These are phyloP conservation scores for Taiwanofungus camphoratus DNA, from an alignment of 1,284 basidiomycete genomes.

Conservation along the genomic window DNA sequence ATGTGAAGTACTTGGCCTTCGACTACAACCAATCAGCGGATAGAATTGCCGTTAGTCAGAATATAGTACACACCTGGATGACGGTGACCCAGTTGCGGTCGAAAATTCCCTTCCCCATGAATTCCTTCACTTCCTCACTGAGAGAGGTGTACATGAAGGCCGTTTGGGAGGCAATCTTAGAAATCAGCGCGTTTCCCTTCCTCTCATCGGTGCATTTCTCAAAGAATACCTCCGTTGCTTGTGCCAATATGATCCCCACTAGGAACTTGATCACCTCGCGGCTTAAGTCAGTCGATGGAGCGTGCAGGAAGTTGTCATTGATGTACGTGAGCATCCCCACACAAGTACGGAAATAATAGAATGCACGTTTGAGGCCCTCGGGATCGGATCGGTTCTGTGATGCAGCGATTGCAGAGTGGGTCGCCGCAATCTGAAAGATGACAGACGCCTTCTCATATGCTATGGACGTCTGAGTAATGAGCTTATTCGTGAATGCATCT, in stretches of 20 bases:
- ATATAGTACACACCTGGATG: slow-evolving; percentile 52
- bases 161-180: slow-evolving; percentile 84
- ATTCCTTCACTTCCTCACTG: slow-evolving; percentile 90
- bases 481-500: slow-evolving; percentile 93
- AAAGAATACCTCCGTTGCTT: slow-evolving; percentile 94
- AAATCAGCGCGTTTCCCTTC: slow-evolving; percentile 74
- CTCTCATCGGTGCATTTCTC: slow-evolving; percentile 93
- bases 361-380: slow-evolving; percentile 93
- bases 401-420: slow-evolving; percentile 86
- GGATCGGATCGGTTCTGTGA: slow-evolving; percentile 81
- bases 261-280: slow-evolving; percentile 93
- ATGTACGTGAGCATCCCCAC: slow-evolving; percentile 98
- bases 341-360: slow-evolving; percentile 88
- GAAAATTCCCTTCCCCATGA: slow-evolving; percentile 92
- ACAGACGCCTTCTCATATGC: slow-evolving; percentile 98
- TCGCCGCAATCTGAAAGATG: slow-evolving; percentile 94
- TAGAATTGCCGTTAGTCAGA: slow-evolving; percentile 14
- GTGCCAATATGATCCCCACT: slow-evolving; percentile 81
- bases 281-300: slow-evolving; percentile 94
- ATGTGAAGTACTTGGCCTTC: slow-evolving; percentile 88
- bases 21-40: slow-evolving; percentile 40
- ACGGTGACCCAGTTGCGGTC: slow-evolving; percentile 92
- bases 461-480: slow-evolving; percentile 91
- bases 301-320: slow-evolving; percentile 99
- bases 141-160: slow-evolving; percentile 77